Percentiles rank a stretch among this genome's conserved stretches.
Conservation (phyloP, 2,329 filamentous ascomycete species). For the Fusarium xylarioides region DNA sequence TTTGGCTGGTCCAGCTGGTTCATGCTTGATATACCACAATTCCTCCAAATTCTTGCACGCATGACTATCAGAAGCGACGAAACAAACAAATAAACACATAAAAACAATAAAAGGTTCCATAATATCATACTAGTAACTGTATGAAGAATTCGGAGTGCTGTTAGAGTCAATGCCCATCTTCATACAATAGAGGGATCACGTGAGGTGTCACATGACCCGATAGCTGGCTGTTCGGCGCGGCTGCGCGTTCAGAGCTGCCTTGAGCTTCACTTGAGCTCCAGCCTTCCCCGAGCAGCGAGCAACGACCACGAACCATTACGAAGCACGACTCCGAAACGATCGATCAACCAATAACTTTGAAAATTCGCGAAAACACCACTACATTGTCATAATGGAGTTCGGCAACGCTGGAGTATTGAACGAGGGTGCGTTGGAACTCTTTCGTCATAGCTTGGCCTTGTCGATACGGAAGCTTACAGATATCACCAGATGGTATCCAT, state of each 20-base stretch:
- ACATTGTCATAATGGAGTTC: conserved; percentile 64
- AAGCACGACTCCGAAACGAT: conserved; percentile 24
- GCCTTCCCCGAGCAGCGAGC: conserved; percentile 42
- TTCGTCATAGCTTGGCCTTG: conserved; percentile 33
- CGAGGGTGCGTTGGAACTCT: conserved; percentile 61
- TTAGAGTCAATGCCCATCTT: neutral
- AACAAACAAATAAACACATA: neutral
- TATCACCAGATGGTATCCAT: conserved; percentile 88
- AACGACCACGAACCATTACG: conserved; percentile 40
- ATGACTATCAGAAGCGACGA: neutral
- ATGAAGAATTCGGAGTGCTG: neutral
- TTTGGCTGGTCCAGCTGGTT: conserved; percentile 39
- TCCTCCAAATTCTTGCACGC: neutral
- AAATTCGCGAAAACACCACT: neutral
- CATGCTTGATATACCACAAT: neutral
- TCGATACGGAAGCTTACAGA: conserved; percentile 36
- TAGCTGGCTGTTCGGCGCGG: conserved; percentile 36
- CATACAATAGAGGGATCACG: conserved; percentile 19
- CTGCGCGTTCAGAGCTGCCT: conserved; percentile 60
- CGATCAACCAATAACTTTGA: neutral
- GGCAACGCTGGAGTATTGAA: conserved; percentile 69
- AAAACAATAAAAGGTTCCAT: neutral
- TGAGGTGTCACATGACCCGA: conserved; percentile 20
- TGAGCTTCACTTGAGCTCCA: conserved; percentile 54
- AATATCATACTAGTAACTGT: neutral